phyloP scores from a whole-genome alignment of 1,284 basidiomycete genomes.

The Rhodotorula sp. region DNA sequence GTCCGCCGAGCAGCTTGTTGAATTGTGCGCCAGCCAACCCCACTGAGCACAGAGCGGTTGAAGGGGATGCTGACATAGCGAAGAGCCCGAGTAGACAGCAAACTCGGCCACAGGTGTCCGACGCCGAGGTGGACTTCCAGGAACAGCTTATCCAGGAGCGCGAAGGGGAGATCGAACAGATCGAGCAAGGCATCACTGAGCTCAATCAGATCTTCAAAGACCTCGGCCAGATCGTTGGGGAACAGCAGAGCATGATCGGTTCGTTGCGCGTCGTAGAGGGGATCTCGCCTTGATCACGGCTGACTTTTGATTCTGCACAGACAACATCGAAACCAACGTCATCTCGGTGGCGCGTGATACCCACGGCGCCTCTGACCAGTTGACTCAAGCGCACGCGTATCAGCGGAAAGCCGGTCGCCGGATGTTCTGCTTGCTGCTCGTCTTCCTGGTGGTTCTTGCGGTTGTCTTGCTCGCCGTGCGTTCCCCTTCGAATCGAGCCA shows the following conservation, averaged over 20 bases:
- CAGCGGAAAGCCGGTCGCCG: conserved; percentile 89
- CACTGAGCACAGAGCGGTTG: too few relatives aligned
- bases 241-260: conserved; percentile 95
- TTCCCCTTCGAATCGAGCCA: neutral
- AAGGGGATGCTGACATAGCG: too few relatives aligned
- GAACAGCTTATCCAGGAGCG: conserved; percentile 94
- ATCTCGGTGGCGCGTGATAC: conserved; percentile 82
- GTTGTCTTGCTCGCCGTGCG: conserved; percentile 84
- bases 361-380: conserved; percentile 77
- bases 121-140: conserved; percentile 90
- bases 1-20: conserved; percentile 23
- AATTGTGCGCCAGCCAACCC: conserved; percentile 5
- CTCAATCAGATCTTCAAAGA: conserved; percentile 96
- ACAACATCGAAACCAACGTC: conserved; percentile 96
- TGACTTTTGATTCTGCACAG: conserved; percentile 54
- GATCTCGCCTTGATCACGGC: neutral
- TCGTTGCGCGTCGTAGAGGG: conserved; percentile 45
- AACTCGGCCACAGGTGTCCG: conserved; percentile 52
- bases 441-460: conserved; percentile 75
- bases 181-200: conserved; percentile 96
- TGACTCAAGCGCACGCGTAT: conserved; percentile 86
- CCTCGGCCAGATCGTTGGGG: conserved; percentile 86
- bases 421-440: conserved; percentile 82
- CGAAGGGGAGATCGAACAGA: conserved; percentile 91
- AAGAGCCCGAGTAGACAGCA: conserved; percentile 4